Conservation (phyloP, 352 stramenopile species). For the Globisporangium cylindrosporum region DNA sequence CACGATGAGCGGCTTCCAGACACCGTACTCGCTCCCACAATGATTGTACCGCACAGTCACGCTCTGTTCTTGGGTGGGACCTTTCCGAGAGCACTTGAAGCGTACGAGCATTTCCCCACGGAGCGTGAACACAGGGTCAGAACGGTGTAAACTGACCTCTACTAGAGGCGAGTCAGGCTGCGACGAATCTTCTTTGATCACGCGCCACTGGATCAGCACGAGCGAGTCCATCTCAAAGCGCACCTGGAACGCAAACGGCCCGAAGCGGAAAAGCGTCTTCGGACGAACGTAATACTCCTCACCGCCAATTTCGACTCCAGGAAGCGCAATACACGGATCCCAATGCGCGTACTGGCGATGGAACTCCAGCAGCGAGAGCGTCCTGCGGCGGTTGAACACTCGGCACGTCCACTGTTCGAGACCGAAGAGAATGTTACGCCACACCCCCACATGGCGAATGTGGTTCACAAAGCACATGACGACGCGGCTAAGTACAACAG, state of each 20-base stretch:
- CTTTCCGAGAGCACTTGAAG: conserved; percentile 10
- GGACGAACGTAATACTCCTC: conserved; percentile 22
- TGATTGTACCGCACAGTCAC: conserved; percentile 19
- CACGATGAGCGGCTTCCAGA: conserved; percentile 19
- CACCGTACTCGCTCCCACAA: background rate
- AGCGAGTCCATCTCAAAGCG: conserved; percentile 23
- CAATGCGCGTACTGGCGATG: conserved; percentile 46
- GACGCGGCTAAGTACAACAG: conserved; percentile 31
- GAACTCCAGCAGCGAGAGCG: conserved; percentile 43
- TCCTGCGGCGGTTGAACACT: conserved; percentile 6
- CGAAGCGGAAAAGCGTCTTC: conserved; percentile 32
- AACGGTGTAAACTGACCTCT: background rate
- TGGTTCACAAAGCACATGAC: conserved; percentile 45
- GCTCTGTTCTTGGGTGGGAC: conserved; percentile 12
- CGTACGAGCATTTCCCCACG: conserved; percentile 16
- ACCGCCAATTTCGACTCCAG: conserved; percentile 7
- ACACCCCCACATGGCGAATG: conserved; percentile 40
- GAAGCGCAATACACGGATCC: conserved; percentile 20
- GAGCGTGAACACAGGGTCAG: conserved; percentile 16
- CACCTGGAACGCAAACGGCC: conserved; percentile 30
- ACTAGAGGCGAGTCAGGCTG: background rate
- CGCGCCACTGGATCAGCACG: conserved; percentile 36
- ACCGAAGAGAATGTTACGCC: conserved; percentile 37
- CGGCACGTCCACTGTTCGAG: conserved; percentile 38
- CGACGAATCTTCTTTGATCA: conserved; percentile 18